Evolutionary conservation across 768 basidiomycete species (phyloP), one percentile per base, ranked within the genome.

Genomic region (Xanthoconium purpureum): DNA sequence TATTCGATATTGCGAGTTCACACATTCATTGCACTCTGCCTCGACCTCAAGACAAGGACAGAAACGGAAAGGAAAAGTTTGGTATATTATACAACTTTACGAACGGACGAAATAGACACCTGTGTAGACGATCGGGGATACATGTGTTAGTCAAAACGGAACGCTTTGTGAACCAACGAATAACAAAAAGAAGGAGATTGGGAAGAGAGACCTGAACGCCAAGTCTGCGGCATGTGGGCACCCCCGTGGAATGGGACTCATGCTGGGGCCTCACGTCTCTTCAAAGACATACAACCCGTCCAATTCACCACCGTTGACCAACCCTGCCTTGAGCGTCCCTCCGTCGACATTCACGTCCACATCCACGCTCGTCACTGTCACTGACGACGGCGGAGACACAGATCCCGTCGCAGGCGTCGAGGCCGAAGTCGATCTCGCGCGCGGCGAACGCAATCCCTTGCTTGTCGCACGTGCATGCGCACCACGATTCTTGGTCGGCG

Each of bases 221-320:
- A 33, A 42, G 37, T 60, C 45, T 29, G 29, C 33, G 46, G 52
- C 33, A 57, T 32, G 33, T 47, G 24, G 18, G 11, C 37, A 29
- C 7, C 30, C 29, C 12, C 50, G 11, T 18, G 35, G 33, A 20
- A 56, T 20, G 44, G 12, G 17, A 48, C 8, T 18, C 45, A 15
- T 6, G 32, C n/a, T 17, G 28, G 15, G 18, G 4, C 5, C 14
- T 6, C 50, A 65, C 28, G 58, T 61, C 54, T 57, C 62, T 33
- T 71, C 69, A 59, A 71, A 71, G 50, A 71, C 69, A 42, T 71
- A 71, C 44, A 71, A 35, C 33, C 69, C 69, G 18, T 71, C 69
- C 57, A 71, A 18, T 56, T 71, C 69, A 24, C 69, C 69, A 8
- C 69, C 69, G 7, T 62, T 66, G 18, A 71, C 69, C 33, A 71